Percentiles rank a stretch among this genome's conserved stretches.
Conservation (phyloP, 2,329 filamentous ascomycete genomes). For the Arthrinium puccinioides region DNA sequence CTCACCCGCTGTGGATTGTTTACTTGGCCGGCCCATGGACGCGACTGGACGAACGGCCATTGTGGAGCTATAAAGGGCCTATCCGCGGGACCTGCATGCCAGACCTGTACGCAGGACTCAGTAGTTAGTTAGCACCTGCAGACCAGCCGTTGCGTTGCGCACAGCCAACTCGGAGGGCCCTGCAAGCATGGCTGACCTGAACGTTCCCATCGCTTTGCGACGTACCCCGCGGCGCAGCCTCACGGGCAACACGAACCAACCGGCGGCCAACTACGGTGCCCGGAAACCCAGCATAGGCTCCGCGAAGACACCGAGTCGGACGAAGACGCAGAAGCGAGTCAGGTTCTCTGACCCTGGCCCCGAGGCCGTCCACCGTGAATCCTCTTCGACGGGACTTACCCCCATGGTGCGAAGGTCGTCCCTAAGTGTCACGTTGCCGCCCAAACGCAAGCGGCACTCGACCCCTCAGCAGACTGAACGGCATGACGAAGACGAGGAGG, state of each 20-base stretch:
- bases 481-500: constrained; percentile 9
- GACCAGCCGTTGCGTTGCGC: not conserved
- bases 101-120: too few species aligned
- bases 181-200: constrained; percentile 25
- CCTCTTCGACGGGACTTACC: constrained; percentile 44
- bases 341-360: constrained; percentile 54
- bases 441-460: constrained; percentile 37
- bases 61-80: too few species aligned
- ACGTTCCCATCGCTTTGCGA: constrained; percentile 49
- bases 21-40: not conserved
- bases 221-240: constrained; percentile 40
- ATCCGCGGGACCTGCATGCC: not conserved
- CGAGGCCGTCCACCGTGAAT: constrained; percentile 14
- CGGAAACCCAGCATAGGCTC: not conserved
- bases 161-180: not conserved
- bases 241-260: constrained; percentile 10
- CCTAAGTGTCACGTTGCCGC: constrained; percentile 25
- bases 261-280: not conserved
- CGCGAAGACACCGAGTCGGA: constrained; percentile 20
- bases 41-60: too few species aligned
- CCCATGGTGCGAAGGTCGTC: constrained; percentile 49
- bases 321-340: constrained; percentile 37
- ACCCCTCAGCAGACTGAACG: constrained; percentile 25
- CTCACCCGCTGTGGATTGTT: constrained; percentile 5
- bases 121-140: not conserved